These are phyloP conservation scores for Pleurotus pulmonarius DNA, from an alignment of 768 basidiomycete genomes.

Conservation along the genomic window DNA sequence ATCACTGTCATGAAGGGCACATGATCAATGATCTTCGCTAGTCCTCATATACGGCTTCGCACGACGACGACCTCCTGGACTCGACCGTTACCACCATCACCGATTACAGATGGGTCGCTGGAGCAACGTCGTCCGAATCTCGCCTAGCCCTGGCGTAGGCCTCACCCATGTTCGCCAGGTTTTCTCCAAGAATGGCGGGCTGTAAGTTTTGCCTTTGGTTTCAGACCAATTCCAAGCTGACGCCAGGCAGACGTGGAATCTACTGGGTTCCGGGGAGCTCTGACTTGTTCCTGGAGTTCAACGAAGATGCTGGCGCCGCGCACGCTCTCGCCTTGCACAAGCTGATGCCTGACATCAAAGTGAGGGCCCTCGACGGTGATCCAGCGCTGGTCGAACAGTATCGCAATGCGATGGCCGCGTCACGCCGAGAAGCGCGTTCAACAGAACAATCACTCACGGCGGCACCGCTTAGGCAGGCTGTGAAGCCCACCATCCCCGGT, in stretches of 20 bases:
- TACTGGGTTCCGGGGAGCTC: constrained; percentile 9
- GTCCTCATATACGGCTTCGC: no score
- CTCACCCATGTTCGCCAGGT: constrained; percentile 15
- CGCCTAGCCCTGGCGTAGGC: background rate
- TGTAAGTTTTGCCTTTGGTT: constrained; percentile 13
- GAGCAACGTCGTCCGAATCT: constrained; percentile 15
- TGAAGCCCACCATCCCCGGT: background rate
- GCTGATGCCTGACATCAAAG: constrained; percentile 15
- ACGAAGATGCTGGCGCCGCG: constrained; percentile 15
- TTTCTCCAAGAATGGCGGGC: constrained; percentile 17
- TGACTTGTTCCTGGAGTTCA: constrained; percentile 20
- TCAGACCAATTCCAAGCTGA: constrained; percentile 8
- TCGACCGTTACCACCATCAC: background rate
- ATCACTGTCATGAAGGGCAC: no score
- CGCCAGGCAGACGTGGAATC: background rate
- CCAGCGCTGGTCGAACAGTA: constrained; percentile 17
- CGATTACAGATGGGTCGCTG: constrained; percentile 17
- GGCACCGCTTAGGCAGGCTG: background rate
- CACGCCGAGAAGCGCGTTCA: background rate
- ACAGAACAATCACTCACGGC: background rate
- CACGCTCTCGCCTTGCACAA: constrained; percentile 19
- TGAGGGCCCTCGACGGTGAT: constrained; percentile 15
- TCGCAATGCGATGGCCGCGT: constrained; percentile 10
- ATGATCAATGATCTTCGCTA: no score
- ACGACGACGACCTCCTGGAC: no score